phyloP scores from a whole-genome alignment of 306 rosid species.

The Gillenia trifoliata region DNA sequence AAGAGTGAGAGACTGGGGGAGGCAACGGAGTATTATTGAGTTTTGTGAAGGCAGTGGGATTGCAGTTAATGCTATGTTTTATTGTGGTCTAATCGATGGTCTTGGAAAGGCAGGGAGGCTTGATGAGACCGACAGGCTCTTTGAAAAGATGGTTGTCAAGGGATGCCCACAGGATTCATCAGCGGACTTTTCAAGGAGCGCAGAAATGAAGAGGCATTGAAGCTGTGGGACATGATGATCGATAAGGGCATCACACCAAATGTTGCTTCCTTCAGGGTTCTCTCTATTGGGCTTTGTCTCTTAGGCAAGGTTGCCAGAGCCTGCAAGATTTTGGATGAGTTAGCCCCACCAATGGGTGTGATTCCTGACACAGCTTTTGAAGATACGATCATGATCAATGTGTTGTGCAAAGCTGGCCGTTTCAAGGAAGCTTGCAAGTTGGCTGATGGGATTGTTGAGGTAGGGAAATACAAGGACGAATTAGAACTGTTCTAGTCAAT shows the following conservation, averaged over 20 bases:
- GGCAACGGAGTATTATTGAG: conserved; percentile 61
- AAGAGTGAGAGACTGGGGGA: conserved; percentile 76
- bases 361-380: no score
- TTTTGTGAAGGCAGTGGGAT: conserved; percentile 44
- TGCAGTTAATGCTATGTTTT: conserved; percentile 56
- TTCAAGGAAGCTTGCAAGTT: no score
- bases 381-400: no score
- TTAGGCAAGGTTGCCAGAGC: conserved; percentile 84
- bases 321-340: no score
- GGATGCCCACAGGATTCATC: conserved; percentile 70
- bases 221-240: conserved; percentile 76
- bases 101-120: conserved; percentile 83
- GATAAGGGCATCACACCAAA: conserved; percentile 79
- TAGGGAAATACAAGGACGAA: conserved; percentile 74
- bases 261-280: conserved; percentile 79
- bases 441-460: no score
- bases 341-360: no score
- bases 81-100: conserved; percentile 75
- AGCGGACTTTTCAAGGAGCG: conserved; percentile 65
- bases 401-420: no score
- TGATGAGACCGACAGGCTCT: conserved; percentile 65
- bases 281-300: conserved; percentile 74
- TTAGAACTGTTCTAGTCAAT: conserved; percentile 66
- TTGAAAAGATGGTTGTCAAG: conserved; percentile 60
- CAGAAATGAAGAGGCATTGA: conserved; percentile 72